Conservation (phyloP, 2,329 filamentous ascomycete species). For the Monilinia vaccinii-corymbosi region DNA sequence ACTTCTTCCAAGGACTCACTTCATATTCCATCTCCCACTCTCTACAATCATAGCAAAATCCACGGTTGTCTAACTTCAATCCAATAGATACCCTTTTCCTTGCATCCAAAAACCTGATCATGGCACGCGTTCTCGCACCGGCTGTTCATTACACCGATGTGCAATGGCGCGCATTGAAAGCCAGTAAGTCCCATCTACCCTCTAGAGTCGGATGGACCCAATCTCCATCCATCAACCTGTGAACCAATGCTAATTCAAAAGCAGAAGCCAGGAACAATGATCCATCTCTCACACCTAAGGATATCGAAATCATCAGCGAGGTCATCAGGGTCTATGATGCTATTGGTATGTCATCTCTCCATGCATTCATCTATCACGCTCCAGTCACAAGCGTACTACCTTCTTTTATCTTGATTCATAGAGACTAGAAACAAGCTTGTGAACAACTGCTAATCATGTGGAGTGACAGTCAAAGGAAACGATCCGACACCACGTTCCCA, state of each 20-base stretch:
- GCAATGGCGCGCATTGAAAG: slow-evolving; percentile 1
- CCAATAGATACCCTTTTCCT: not conserved
- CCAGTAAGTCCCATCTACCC: not conserved
- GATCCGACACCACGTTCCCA: not conserved
- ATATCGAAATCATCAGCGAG: not conserved
- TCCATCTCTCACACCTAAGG: not conserved
- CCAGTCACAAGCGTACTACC: not conserved
- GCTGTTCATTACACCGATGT: not conserved
- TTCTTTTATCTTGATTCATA: not conserved
- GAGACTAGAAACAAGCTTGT: not conserved
- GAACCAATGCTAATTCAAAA: not conserved
- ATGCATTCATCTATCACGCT: not conserved
- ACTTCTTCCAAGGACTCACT: not conserved
- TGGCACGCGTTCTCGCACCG: not conserved
- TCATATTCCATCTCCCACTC: not conserved
- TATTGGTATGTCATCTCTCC: not conserved
- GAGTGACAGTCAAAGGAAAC: not conserved
- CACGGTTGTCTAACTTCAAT: not conserved
- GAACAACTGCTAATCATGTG: not conserved
- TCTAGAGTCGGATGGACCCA: not conserved
- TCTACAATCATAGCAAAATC: not conserved
- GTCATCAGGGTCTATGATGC: not conserved
- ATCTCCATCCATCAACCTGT: not conserved
- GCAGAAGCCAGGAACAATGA: not conserved
- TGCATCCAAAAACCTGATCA: not conserved